Percentiles rank a stretch among this genome's conserved stretches.
Conservation (phyloP, 257 asterid genomes). For the Jasminum sambac region DNA sequence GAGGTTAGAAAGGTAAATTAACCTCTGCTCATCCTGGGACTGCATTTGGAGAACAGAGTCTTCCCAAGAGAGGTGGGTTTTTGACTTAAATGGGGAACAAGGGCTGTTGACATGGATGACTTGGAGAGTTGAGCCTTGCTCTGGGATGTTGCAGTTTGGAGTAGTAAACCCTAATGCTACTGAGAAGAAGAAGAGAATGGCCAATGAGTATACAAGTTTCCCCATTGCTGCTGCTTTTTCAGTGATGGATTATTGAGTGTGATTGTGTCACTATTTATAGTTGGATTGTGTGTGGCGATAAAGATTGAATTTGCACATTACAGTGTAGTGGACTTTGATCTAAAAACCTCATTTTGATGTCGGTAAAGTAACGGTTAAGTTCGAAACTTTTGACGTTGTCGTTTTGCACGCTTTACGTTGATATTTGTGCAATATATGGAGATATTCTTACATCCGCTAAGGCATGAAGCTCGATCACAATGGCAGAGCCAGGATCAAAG, state of each 20-base stretch:
- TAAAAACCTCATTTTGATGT: too few relatives aligned
- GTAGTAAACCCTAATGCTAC: constrained; percentile 12
- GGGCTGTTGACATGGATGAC: constrained; percentile 45
- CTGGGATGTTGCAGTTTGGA: constrained; percentile 26
- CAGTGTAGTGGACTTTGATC: too few relatives aligned
- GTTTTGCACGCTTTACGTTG: too few relatives aligned
- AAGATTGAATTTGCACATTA: neutral
- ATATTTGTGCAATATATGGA: too few relatives aligned
- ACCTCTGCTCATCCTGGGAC: constrained; percentile 46
- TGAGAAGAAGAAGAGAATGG: constrained; percentile 24
- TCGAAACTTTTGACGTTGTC: too few relatives aligned
- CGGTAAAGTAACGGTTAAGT: too few relatives aligned
- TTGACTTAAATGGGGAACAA: constrained; percentile 45
- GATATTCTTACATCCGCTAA: too few relatives aligned
- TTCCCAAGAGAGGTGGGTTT: constrained; percentile 50
- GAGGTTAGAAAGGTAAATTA: constrained; percentile 49
- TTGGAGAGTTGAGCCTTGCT: constrained; percentile 36
- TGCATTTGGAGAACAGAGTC: constrained; percentile 55
- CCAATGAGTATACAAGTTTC: constrained; percentile 19
- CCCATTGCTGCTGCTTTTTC: neutral
- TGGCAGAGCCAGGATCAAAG: too few relatives aligned
- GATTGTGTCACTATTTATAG: constrained; percentile 29
- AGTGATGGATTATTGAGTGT: constrained; percentile 3
- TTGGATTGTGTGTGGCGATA: neutral
- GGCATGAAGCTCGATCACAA: too few relatives aligned